Conservation (phyloP, 306 rosid species). For the Corylus heterophylla region DNA sequence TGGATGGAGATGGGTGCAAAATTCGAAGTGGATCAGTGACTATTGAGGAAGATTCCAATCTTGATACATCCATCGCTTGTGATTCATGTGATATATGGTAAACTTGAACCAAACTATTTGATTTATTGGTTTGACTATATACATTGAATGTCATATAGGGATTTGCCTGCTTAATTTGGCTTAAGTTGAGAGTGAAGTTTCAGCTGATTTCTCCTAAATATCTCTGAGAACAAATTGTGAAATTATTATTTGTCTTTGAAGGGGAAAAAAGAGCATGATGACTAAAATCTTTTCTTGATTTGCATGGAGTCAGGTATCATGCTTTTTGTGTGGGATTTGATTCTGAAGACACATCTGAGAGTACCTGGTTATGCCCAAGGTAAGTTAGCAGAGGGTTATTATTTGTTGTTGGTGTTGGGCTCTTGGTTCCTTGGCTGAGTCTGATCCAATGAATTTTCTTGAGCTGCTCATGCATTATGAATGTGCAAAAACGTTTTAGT, state of each 20-base stretch:
- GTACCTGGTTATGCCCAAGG: constrained; percentile 99
- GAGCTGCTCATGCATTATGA: constrained; percentile 3
- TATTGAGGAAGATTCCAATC: constrained; percentile 65
- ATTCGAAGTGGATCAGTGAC: constrained; percentile 64
- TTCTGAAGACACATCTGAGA: constrained; percentile 74
- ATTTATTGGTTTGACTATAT: constrained; percentile 18
- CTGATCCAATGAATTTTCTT: not conserved
- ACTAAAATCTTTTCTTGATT: constrained; percentile 28
- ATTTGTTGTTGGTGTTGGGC: constrained; percentile 18
- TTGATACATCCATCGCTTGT: constrained; percentile 95
- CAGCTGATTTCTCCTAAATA: constrained; percentile 3
- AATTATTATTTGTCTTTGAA: not conserved
- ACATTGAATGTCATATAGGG: constrained; percentile 4
- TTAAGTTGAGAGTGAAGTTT: constrained; percentile 9
- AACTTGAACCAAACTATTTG: constrained; percentile 22
- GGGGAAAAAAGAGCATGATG: constrained; percentile 1
- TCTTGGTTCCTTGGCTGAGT: constrained; percentile 9
- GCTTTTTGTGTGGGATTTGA: constrained; percentile 98
- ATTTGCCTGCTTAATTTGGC: constrained; percentile 11
- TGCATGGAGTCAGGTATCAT: constrained; percentile 75
- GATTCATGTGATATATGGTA: constrained; percentile 95
- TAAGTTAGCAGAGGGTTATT: constrained; percentile 32
- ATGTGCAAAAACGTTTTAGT: constrained; percentile 9
- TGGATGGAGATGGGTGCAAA: constrained; percentile 92
- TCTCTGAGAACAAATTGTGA: not conserved